Evolutionary conservation across 75 land plant genomes (phyloP), one percentile per base, ranked within the genome.

Genomic region (Sequoia sempervirens): DNA sequence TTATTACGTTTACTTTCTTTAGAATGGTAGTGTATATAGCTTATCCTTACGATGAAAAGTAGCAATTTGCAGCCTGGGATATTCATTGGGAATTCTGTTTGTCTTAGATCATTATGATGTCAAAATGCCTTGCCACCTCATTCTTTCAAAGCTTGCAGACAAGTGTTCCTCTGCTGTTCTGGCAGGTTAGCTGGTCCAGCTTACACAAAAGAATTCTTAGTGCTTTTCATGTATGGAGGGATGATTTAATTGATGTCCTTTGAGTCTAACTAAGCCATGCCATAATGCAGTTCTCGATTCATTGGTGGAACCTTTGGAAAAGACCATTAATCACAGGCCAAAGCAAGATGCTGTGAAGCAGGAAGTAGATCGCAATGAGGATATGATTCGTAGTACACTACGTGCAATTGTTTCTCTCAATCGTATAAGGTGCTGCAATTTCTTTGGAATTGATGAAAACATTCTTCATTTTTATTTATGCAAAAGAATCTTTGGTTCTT

Each of bases 111-210:
- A 97, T 84, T 97, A 97, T 87, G 99, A 97, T 88, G 99, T 97
- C n/a, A 97, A 97, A 87, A 97, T 97, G 99, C 99, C 99, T 37
- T 97, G 99, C 86, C 99, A 97, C 88, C 94, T 97, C 47, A 97
- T 96, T 50, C 92, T 97, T 13, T 94, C 99, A 82, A 97, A 97
- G 88, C 90, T 97, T 81, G 93, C 98, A 9, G 94, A 93, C 52
- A 97, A 97, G 87, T 97, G 99, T 86, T 93, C 94, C 52, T 83
- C 96, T 80, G 95, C 99, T 78, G 96, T 97, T 81, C 81, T 96
- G 36, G 99, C 99, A 82, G 99, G 99, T 97, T 82, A 75, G 85
- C 75, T 38, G 80, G 28, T 52, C 83, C 32, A 40, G 61, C 81
- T 68, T 34, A 43, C 58, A 79, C 13, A 52, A 14, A 61, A 61